Conservation (phyloP, 2,329 filamentous ascomycete genomes). For the Keithomyces neogunnii region DNA sequence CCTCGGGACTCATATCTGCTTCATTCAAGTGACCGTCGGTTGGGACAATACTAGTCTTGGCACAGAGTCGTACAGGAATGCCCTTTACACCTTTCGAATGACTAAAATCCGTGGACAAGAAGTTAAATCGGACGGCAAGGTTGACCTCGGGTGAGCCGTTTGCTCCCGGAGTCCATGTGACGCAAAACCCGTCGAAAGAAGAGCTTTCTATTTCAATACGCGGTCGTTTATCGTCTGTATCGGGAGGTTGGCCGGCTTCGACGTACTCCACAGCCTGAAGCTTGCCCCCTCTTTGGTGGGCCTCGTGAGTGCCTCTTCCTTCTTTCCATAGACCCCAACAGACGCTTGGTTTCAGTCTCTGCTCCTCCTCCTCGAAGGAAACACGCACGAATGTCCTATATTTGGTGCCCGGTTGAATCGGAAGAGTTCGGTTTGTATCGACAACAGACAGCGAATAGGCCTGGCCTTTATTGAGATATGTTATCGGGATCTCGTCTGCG, state of each 20-base stretch:
- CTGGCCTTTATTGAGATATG: constrained; percentile 95
- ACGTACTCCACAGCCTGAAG: constrained; percentile 94
- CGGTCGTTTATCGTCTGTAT: constrained; percentile 57
- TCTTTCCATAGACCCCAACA: constrained; percentile 95
- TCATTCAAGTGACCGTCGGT: constrained; percentile 40
- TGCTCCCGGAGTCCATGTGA: constrained; percentile 72
- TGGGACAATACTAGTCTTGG: constrained; percentile 70
- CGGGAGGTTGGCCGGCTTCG: constrained; percentile 51
- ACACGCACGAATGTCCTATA: constrained; percentile 92
- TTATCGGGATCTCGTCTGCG: constrained; percentile 86
- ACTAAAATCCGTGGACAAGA: constrained; percentile 95
- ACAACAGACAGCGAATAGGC: constrained; percentile 80
- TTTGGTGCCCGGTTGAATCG: constrained; percentile 51
- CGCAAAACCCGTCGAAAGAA: constrained; percentile 90
- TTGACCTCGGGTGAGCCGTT: constrained; percentile 68
- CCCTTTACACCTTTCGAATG: constrained; percentile 98
- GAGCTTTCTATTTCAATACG: constrained; percentile 64
- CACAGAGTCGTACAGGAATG: constrained; percentile 85
- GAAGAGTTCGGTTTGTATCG: constrained; percentile 61
- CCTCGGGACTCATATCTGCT: constrained; percentile 48
- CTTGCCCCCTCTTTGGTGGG: constrained; percentile 85
- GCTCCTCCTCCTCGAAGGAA: constrained; percentile 94
- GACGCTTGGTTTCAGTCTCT: constrained; percentile 69
- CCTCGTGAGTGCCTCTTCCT: constrained; percentile 88
- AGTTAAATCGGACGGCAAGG: constrained; percentile 93